Evolutionary conservation across 2,329 filamentous ascomycete species (phyloP).

Genomic region (Tolypocladium tropicale): DNA sequence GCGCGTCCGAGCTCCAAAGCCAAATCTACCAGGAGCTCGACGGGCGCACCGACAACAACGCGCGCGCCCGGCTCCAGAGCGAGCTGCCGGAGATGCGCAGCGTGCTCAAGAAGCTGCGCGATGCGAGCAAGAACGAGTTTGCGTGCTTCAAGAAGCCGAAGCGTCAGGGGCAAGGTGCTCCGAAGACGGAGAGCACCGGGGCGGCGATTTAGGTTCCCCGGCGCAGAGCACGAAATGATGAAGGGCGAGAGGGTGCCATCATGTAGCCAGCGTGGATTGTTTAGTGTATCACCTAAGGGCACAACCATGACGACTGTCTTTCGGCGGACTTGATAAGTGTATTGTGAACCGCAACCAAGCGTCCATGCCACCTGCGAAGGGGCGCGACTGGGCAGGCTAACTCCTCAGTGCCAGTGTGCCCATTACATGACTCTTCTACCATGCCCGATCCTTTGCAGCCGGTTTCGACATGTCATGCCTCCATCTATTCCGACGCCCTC

Average conservation of each 20-base stretch:
- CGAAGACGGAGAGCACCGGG: conserved; percentile 20
- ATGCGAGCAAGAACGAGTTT: conserved; percentile 77
- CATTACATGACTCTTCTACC: not conserved
- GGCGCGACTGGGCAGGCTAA: not conserved
- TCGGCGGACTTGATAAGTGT: not conserved
- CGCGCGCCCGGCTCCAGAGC: conserved; percentile 66
- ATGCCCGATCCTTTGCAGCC: not conserved
- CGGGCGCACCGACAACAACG: conserved; percentile 77
- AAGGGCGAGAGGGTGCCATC: not conserved
- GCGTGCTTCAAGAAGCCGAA: conserved; percentile 67
- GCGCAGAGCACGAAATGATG: not conserved
- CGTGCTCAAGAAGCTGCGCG: conserved; percentile 73
- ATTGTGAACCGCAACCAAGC: not conserved
- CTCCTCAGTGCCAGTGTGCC: not conserved
- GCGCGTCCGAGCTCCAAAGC: conserved; percentile 70
- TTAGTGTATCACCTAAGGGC: not conserved
- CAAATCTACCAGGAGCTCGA: conserved; percentile 91
- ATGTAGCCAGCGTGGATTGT: not conserved
- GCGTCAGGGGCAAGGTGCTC: conserved; percentile 24
- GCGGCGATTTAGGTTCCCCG: not conserved
- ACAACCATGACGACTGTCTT: not conserved
- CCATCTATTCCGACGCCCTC: not conserved
- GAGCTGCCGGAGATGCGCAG: conserved; percentile 85
- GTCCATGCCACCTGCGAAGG: not conserved
- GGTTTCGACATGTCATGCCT: not conserved